Percentiles rank a stretch among this genome's conserved stretches.
phyloP scores from a whole-genome alignment of 2,329 filamentous ascomycete genomes.

The Ceratocystis diversiconidia region DNA sequence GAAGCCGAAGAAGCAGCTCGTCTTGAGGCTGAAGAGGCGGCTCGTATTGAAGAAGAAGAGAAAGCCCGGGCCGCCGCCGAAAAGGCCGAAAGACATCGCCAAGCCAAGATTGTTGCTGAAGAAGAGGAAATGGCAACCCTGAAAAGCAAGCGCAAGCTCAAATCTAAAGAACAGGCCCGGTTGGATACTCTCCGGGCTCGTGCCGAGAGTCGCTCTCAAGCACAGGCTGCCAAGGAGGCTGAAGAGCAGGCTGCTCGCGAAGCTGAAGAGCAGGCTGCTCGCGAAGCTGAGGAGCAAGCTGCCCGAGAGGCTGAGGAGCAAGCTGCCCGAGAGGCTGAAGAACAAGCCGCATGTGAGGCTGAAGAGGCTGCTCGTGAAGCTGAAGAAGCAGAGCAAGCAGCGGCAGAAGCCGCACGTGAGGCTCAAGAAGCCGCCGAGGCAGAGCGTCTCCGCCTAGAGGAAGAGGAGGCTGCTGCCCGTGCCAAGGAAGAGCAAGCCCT shows the following conservation, averaged over 20 bases:
- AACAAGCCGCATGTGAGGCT: slow-evolving; percentile 18
- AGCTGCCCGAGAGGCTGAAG: slow-evolving; percentile 16
- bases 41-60: slow-evolving; percentile 4
- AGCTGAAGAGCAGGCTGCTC: slow-evolving; percentile 21
- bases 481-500: slow-evolving; percentile 7
- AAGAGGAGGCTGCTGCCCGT: slow-evolving; percentile 4
- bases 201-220: slow-evolving; percentile 17
- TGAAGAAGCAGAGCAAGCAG: slow-evolving; percentile 19
- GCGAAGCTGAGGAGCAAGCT: slow-evolving; percentile 21
- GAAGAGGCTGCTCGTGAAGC: slow-evolving; percentile 20
- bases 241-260: slow-evolving; percentile 23
- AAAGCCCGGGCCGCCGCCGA: neutral
- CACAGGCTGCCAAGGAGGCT: slow-evolving; percentile 20
- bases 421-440: slow-evolving; percentile 22
- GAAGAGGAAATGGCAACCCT: slow-evolving; percentile 7
- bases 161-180: slow-evolving; percentile 10
- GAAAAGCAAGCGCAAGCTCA: slow-evolving; percentile 12
- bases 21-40: neutral
- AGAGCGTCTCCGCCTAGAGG: slow-evolving; percentile 9
- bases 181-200: slow-evolving; percentile 22
- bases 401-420: slow-evolving; percentile 18
- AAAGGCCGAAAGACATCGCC: neutral
- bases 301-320: slow-evolving; percentile 22
- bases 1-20: neutral
- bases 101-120: slow-evolving; percentile 6